Base-by-base conservation (phyloP, 2,329 filamentous ascomycete species). In the Trichoderma aggressivum region DNA sequence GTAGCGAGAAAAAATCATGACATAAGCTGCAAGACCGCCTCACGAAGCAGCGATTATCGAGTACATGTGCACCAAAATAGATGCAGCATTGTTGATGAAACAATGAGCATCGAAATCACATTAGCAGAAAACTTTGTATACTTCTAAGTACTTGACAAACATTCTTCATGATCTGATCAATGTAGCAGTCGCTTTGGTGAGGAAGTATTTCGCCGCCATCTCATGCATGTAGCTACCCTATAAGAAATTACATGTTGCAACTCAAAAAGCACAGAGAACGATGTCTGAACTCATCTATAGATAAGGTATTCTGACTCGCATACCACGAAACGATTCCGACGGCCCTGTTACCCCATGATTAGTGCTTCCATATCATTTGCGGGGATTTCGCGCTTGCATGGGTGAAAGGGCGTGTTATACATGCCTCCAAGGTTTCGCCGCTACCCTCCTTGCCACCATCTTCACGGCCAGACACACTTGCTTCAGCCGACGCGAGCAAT, bases 381-480 rank as follows among this genome's bases (percentile, higher is more conserved):
- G 47, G 47, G 62, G 39, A 32, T 24, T n/a, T 8, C 3, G 5
- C 21, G 2, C 47, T 36, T 53, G 21, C 47, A 53, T 55, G 47
- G 62, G 21, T 60, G 16, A n/a, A 34, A 64, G 43, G 60, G 43
- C 61, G 39, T 64, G 61, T n/a, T 34, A 64, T 64, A 63, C 60
- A 64, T 26, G 61, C 26, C 5, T 53, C 61, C 14, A 24, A 64
- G 7, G 14, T 34, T 18, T 18, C 28, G 3, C 26, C 34, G 61
- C 26, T 21, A 64, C 39, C 61, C 61, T 64, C 61, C n/a, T n/a
- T n/a, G n/a, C n/a, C n/a, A n/a, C n/a, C 39, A 64, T 24, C 26
- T 64, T 34, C 12, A 28, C 28, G n/a, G 28, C 12, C 26, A 32
- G 26, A 21, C 21, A 43, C 2, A 50, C n/a, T 11, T 21, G 7